A percentile compares a stretch with the other conserved stretches of the same genome.
phyloP scores from a whole-genome alignment of 2,329 filamentous ascomycete genomes.

The Arachnopeziza araneosa region DNA sequence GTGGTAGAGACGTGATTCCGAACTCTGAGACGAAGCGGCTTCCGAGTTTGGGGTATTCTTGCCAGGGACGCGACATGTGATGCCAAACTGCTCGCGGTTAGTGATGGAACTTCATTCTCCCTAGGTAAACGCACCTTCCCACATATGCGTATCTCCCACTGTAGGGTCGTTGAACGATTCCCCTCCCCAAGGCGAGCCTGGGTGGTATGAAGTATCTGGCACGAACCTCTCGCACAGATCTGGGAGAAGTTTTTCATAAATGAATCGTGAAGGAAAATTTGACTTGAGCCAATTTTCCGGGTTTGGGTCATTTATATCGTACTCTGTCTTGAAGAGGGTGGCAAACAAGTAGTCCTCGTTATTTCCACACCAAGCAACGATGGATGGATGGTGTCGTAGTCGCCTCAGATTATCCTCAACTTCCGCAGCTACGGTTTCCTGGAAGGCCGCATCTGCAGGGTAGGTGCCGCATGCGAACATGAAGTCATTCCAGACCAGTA shows the following conservation, averaged over 20 bases:
- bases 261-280: slow-evolving; percentile 85
- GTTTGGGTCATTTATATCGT: slow-evolving; percentile 73
- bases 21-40: slow-evolving; percentile 94
- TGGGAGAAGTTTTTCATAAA: slow-evolving; percentile 84
- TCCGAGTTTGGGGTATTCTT: slow-evolving; percentile 50
- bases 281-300: slow-evolving; percentile 81
- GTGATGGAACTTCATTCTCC: slow-evolving; percentile 63
- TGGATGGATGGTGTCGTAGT: slow-evolving; percentile 78
- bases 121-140: slow-evolving; percentile 92
- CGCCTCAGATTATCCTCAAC: slow-evolving; percentile 63
- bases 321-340: slow-evolving; percentile 66
- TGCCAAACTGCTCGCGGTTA: slow-evolving; percentile 56
- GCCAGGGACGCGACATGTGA: neutral
- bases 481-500: slow-evolving; percentile 71
- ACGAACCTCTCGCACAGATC: slow-evolving; percentile 65
- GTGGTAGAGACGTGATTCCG: slow-evolving; percentile 89
- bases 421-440: slow-evolving; percentile 55
- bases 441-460: slow-evolving; percentile 56
- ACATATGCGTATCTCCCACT: slow-evolving; percentile 87
- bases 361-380: slow-evolving; percentile 87
- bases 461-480: slow-evolving; percentile 68
- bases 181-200: slow-evolving; percentile 82
- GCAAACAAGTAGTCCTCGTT: slow-evolving; percentile 93
- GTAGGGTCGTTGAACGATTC: slow-evolving; percentile 70
- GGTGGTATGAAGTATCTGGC: slow-evolving; percentile 72